phyloP scores from a whole-genome alignment of 139 green algal species.

The Chlorella sp. region DNA sequence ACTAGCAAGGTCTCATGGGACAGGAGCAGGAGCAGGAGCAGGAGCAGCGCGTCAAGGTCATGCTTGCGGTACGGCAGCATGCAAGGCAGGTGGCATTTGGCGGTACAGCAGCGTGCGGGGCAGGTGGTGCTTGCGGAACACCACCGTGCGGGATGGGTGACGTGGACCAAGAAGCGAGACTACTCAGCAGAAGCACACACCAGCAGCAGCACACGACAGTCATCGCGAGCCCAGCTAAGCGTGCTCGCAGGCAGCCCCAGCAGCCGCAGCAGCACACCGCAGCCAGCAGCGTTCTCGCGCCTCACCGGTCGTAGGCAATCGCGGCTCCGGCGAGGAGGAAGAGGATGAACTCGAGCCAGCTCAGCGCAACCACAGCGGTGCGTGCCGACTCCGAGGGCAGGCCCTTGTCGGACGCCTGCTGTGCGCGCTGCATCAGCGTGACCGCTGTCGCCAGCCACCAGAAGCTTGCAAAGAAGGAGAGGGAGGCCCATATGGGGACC shows the following conservation, averaged over 20 bases:
- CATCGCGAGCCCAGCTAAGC: too few relatives aligned
- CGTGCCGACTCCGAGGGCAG: neutral
- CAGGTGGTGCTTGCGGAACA: too few relatives aligned
- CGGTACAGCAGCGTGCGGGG: neutral
- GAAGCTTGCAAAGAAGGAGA: constrained; percentile 13
- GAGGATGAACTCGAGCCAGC: constrained; percentile 2
- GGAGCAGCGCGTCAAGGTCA: neutral
- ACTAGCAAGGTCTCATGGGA: too few relatives aligned
- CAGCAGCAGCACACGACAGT: too few relatives aligned
- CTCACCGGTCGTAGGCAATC: constrained; percentile 13
- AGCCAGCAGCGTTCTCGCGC: neutral
- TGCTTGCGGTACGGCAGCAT: too few relatives aligned
- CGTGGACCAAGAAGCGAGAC: too few relatives aligned
- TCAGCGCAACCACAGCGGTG: constrained; percentile 1
- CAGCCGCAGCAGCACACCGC: neutral
- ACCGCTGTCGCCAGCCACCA: constrained; percentile 19
- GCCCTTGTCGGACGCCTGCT: constrained; percentile 8
- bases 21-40: too few relatives aligned
- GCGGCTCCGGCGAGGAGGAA: neutral
- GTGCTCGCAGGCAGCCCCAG: too few relatives aligned
- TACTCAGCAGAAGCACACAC: too few relatives aligned
- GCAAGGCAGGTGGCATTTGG: too few relatives aligned
- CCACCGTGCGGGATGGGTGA: too few relatives aligned
- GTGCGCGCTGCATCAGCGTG: constrained; percentile 14
- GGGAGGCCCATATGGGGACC: constrained; percentile 11